These are phyloP conservation scores for Gastrolobium villosum DNA, from an alignment of 306 rosid species.

Conservation along the genomic window DNA sequence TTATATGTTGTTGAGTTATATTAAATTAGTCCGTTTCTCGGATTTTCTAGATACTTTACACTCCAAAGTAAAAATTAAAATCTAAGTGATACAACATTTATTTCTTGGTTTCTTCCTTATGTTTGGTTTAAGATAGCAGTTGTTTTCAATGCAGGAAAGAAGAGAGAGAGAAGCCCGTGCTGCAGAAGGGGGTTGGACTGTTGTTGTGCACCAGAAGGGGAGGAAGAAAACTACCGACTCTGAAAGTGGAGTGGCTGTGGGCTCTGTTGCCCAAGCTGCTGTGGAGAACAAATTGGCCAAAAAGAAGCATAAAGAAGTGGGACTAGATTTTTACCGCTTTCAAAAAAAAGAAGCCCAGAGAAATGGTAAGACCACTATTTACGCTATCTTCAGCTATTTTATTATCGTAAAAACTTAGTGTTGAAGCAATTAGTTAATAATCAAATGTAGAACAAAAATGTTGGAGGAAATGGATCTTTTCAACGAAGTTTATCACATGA, in stretches of 20 bases:
- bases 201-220: constrained; percentile 87
- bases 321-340: constrained; percentile 83
- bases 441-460: background rate
- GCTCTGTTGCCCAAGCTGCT: constrained; percentile 83
- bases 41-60: background rate
- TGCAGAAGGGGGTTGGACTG: constrained; percentile 93
- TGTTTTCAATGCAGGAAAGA: constrained; percentile 65
- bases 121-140: constrained; percentile 20
- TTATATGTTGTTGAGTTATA: background rate
- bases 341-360: constrained; percentile 89
- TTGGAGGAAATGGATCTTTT: no score
- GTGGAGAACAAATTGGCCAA: constrained; percentile 69
- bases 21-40: background rate
- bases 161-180: constrained; percentile 75
- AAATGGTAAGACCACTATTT: constrained; percentile 62
- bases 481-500: no score
- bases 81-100: background rate
- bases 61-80: background rate
- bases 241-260: constrained; percentile 81
- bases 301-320: constrained; percentile 74
- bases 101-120: background rate
- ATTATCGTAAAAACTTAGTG: constrained; percentile 2
- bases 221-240: constrained; percentile 89
- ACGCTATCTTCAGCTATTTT: background rate
- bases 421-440: background rate